Percentiles rank a stretch among this genome's conserved stretches.
Evolutionary conservation across 1,284 basidiomycete species (phyloP).

Genomic region (Fomes fomentarius): DNA sequence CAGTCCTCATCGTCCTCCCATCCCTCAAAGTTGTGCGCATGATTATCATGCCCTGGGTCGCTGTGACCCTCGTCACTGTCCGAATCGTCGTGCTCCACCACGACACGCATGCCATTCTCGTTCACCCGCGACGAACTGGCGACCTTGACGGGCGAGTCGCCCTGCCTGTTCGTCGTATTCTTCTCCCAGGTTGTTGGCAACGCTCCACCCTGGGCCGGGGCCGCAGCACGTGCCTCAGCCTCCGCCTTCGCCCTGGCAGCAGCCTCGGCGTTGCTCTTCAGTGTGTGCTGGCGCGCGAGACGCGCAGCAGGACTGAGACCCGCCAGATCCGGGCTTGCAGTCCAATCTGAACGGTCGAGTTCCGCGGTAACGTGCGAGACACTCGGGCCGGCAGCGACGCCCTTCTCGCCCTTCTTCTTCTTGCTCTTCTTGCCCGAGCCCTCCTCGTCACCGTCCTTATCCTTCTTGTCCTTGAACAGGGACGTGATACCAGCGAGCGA

Average conservation of each 20-base stretch:
- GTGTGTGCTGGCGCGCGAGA: slow-evolving; percentile 87
- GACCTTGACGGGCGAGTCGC: slow-evolving; percentile 45
- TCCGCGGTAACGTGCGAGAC: slow-evolving; percentile 89
- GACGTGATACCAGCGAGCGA: slow-evolving; percentile 93
- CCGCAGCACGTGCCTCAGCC: slow-evolving; percentile 44
- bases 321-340: slow-evolving; percentile 53
- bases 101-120: slow-evolving; percentile 69
- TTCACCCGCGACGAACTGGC: slow-evolving; percentile 47
- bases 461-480: slow-evolving; percentile 91
- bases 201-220: slow-evolving; percentile 31
- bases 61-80: slow-evolving; percentile 43
- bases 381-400: slow-evolving; percentile 69
- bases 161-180: slow-evolving; percentile 67
- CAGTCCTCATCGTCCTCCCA: slow-evolving; percentile 75
- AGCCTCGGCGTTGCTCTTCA: slow-evolving; percentile 83
- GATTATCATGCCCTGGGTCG: slow-evolving; percentile 52
- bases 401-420: slow-evolving; percentile 61
- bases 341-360: slow-evolving; percentile 67
- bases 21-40: slow-evolving; percentile 48
- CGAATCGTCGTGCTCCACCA: slow-evolving; percentile 72
- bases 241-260: slow-evolving; percentile 70
- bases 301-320: slow-evolving; percentile 93
- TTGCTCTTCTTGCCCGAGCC: slow-evolving; percentile 43
- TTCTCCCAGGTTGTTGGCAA: slow-evolving; percentile 78
- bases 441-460: slow-evolving; percentile 59